Percentiles rank a stretch among this genome's conserved stretches.
These are phyloP conservation scores for Colletotrichum sp. DNA, from an alignment of 2,329 filamentous ascomycete species.

Conservation along the genomic window DNA sequence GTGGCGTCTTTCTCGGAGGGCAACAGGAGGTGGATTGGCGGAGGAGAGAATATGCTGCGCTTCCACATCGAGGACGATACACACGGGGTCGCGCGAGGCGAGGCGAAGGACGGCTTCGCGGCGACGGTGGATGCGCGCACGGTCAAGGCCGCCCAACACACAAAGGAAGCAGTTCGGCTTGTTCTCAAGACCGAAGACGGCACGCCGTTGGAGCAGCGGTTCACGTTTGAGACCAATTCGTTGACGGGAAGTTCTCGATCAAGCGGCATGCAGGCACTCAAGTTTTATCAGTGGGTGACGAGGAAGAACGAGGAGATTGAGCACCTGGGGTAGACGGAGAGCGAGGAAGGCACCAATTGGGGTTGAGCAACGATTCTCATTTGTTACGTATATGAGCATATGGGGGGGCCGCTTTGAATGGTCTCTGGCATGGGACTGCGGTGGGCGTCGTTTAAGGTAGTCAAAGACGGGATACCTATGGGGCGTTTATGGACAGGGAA, in stretches of 20 bases:
- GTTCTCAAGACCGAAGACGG: neutral
- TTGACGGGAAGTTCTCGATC: conserved; percentile 5
- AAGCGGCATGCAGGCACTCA: conserved; percentile 1
- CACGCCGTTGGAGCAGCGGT: neutral
- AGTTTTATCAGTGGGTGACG: conserved; percentile 17
- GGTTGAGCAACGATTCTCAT: neutral
- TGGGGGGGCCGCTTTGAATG: neutral
- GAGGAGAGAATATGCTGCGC: neutral
- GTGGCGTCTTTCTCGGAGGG: conserved; percentile 9
- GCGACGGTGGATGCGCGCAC: neutral
- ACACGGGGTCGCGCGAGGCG: neutral
- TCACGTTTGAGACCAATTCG: neutral
- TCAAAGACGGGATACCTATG: neutral
- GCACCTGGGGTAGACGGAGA: neutral
- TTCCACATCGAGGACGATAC: conserved; percentile 8
- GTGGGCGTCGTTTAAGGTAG: neutral
- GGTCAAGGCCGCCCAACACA: conserved; percentile 1
- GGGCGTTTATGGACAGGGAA: neutral
- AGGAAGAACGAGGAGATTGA: conserved; percentile 4
- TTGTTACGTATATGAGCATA: neutral
- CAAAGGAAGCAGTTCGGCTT: conserved; percentile 2
- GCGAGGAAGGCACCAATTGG: neutral
- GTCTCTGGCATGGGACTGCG: neutral
- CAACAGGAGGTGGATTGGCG: neutral
- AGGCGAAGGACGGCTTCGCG: neutral